Conservation (phyloP, 2,329 filamentous ascomycete genomes). For the Botryotinia narcissicola region DNA sequence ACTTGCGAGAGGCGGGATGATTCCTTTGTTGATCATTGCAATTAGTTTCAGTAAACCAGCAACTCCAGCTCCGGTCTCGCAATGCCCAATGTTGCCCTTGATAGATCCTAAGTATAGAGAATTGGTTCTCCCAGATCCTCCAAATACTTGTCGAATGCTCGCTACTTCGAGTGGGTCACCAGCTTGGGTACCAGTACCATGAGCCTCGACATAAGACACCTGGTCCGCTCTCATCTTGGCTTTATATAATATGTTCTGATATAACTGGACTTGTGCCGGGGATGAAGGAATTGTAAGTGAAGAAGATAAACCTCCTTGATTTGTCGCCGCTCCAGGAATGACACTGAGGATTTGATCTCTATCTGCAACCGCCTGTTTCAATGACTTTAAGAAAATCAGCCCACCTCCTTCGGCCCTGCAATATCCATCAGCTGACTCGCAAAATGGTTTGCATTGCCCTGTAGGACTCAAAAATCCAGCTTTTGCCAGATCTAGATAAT, state of each 20-base stretch:
- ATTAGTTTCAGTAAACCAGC: constrained; percentile 41
- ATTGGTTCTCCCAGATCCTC: neutral
- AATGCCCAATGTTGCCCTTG: constrained; percentile 41
- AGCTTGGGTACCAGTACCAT: constrained; percentile 28
- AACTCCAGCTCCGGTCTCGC: constrained; percentile 40
- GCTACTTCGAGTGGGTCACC: constrained; percentile 28
- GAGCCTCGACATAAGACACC: constrained; percentile 23
- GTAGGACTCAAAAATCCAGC: constrained; percentile 17
- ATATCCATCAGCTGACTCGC: constrained; percentile 52
- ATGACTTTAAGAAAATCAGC: constrained; percentile 47
- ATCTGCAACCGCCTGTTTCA: constrained; percentile 10
- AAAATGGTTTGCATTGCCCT: constrained; percentile 40
- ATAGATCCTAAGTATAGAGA: constrained; percentile 30
- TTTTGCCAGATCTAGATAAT: constrained; percentile 11
- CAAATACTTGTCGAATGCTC: constrained; percentile 21
- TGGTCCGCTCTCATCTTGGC: neutral
- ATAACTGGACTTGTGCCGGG: constrained; percentile 40
- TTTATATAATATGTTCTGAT: constrained; percentile 8
- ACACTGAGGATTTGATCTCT: constrained; percentile 56
- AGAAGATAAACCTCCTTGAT: constrained; percentile 59
- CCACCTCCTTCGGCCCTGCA: constrained; percentile 52
- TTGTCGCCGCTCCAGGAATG: constrained; percentile 51
- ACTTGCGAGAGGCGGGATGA: constrained; percentile 43
- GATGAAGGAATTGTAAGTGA: constrained; percentile 55
- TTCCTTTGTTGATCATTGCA: constrained; percentile 42